These are phyloP conservation scores for Corniculantispora saksenae DNA, from an alignment of 2,329 filamentous ascomycete genomes.

Conservation along the genomic window DNA sequence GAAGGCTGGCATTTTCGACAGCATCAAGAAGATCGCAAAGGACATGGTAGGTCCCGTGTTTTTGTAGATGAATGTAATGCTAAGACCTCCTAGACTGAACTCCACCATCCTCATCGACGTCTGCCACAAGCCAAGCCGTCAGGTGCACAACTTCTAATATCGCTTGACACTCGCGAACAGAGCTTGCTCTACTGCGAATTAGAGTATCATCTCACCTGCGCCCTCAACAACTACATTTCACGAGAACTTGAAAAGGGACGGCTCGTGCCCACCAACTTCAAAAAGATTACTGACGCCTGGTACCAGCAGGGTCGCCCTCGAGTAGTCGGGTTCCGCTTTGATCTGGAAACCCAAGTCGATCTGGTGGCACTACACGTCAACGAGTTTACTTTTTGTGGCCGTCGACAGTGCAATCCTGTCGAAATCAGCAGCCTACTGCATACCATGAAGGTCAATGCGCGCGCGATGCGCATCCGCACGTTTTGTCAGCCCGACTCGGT, in stretches of 20 bases:
- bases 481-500: slow-evolving; percentile 61
- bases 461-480: slow-evolving; percentile 54
- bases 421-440: slow-evolving; percentile 51
- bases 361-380: slow-evolving; percentile 51
- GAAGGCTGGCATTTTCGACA: slow-evolving; percentile 45
- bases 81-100: slow-evolving; percentile 36
- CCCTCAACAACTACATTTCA: slow-evolving; percentile 54
- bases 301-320: slow-evolving; percentile 52
- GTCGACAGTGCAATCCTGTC: slow-evolving; percentile 41
- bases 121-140: slow-evolving; percentile 33
- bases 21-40: slow-evolving; percentile 54
- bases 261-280: slow-evolving; percentile 51
- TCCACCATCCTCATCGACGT: slow-evolving; percentile 36
- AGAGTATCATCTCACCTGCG: slow-evolving; percentile 54
- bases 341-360: slow-evolving; percentile 61
- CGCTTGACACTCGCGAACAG: slow-evolving; percentile 57
- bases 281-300: slow-evolving; percentile 54
- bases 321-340: slow-evolving; percentile 59
- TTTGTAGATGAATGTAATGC: slow-evolving; percentile 1
- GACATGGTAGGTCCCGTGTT: slow-evolving; percentile 46
- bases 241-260: slow-evolving; percentile 57
- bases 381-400: slow-evolving; percentile 57
- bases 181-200: slow-evolving; percentile 61
- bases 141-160: slow-evolving; percentile 44
- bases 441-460: slow-evolving; percentile 54